Conservation (phyloP, 148 eudicot species). For the Linanthus parryae region DNA sequence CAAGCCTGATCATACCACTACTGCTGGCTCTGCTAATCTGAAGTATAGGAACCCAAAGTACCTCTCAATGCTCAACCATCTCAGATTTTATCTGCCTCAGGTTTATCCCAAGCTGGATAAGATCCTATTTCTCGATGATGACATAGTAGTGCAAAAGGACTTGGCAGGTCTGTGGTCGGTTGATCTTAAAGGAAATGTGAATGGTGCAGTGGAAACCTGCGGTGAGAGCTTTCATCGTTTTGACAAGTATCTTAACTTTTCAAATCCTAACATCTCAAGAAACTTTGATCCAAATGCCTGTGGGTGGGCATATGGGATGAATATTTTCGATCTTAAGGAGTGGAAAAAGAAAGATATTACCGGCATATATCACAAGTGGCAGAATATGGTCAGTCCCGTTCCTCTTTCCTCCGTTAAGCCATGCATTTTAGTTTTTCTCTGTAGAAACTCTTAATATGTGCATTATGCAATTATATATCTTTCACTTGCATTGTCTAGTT, state of each 20-base stretch:
- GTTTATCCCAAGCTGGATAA: slow-evolving; percentile 83
- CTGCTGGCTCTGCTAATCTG: slow-evolving; percentile 37
- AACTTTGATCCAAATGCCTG: slow-evolving; percentile 90
- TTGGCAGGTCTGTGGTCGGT: slow-evolving; percentile 60
- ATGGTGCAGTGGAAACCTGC: slow-evolving; percentile 94
- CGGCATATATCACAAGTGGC: slow-evolving; percentile 96
- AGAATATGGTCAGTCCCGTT: slow-evolving; percentile 56
- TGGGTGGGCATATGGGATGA: slow-evolving; percentile 99
- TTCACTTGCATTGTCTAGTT: background rate
- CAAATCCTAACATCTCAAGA: slow-evolving; percentile 76
- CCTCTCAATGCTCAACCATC: slow-evolving; percentile 88
- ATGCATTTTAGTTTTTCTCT: background rate
- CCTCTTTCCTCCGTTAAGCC: background rate
- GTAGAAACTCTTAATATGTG: background rate
- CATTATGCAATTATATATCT: background rate
- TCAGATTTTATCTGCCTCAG: slow-evolving; percentile 83
- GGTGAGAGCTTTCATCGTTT: slow-evolving; percentile 94
- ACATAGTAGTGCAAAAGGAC: slow-evolving; percentile 69
- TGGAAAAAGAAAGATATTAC: slow-evolving; percentile 94
- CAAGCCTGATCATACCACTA: slow-evolving; percentile 39
- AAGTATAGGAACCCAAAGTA: slow-evolving; percentile 66
- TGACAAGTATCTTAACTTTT: slow-evolving; percentile 83
- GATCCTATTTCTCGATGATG: slow-evolving; percentile 88
- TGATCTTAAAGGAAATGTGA: slow-evolving; percentile 78
- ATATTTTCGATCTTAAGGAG: slow-evolving; percentile 76